Evolutionary conservation across 2,329 filamentous ascomycete genomes (phyloP), one percentile per base, ranked within the genome.

Genomic region (Pyrenophora graminea): DNA sequence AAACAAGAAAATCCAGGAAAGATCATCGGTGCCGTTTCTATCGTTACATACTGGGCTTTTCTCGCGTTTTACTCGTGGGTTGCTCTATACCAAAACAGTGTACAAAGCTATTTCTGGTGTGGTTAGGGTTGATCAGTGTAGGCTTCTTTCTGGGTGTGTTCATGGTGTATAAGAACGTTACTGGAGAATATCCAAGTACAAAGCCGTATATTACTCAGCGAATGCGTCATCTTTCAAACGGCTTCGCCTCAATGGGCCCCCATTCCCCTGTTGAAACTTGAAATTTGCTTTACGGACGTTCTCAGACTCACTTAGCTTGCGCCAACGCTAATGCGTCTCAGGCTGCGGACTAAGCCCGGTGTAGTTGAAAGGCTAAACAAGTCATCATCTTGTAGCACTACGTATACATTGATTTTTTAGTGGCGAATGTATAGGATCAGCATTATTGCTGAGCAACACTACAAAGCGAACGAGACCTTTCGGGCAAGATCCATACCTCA

Each of bases 111-210:
- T 87, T 0, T 86, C 86, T 63, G 79, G 77, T 0, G 70, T 86
- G 19, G 80, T 78, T 0, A 76, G 79, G 74, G 0, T 67, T 87
- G 7, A 65, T 88, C 1, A 77, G 63, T 0, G 53, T 87, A 13
- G 85, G 88, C 65, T 81, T 87, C 51, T 48, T 82, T 18, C 80
- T 87, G 77, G 79, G 85, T 10, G 60, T 85, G 0, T 64, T 83
- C 4, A 76, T 88, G 45, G 77, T 88, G n/a, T 85, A 88, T 68
- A 85, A 85, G 69, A 84, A 82, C 63, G 76, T 78, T 1, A 83
- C 83, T 0, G 67, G 7, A 15, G 74, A 73, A 53, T 83, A 81
- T 45, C 15, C 55, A 56, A 27, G 8, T 44, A 52, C 46, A 47
- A 63, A 36, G 43, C 49, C 36, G 15, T 8, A 19, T 8, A 58